Conservation (phyloP, 176 grass and related monocot species). For the Panicum miliaceum region DNA sequence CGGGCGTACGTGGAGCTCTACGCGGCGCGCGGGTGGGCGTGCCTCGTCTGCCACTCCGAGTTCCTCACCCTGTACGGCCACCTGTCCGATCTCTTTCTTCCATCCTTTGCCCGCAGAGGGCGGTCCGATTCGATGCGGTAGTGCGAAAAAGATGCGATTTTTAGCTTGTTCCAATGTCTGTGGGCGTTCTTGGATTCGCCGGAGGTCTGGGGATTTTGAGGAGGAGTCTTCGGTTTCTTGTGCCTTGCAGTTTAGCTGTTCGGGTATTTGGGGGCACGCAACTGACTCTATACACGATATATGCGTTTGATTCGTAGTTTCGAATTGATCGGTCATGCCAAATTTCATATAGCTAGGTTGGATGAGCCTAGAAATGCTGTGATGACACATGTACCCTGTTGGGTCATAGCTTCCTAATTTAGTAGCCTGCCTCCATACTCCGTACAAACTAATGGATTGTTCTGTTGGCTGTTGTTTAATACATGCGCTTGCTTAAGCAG, state of each 20-base stretch:
- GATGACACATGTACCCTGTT: neutral
- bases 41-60: slow-evolving; percentile 88
- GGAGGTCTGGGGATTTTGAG: neutral
- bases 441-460: neutral
- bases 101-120: neutral
- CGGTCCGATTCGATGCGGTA: neutral
- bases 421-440: neutral
- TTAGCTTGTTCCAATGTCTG: neutral
- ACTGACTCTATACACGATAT: neutral
- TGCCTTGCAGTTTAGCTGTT: neutral
- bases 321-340: neutral
- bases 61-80: slow-evolving; percentile 69
- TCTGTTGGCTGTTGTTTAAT: neutral
- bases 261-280: neutral
- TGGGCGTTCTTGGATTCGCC: neutral
- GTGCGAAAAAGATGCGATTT: neutral
- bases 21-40: slow-evolving; percentile 72
- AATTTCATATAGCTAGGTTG: neutral
- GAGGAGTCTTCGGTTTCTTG: neutral
- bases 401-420: neutral
- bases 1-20: slow-evolving; percentile 74
- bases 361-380: neutral
- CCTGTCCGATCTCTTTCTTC: neutral
- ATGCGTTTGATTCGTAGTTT: neutral
- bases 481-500: slow-evolving; percentile 36